phyloP scores from a whole-genome alignment of 2,329 filamentous ascomycete genomes.

The Laburnicola sp. region DNA sequence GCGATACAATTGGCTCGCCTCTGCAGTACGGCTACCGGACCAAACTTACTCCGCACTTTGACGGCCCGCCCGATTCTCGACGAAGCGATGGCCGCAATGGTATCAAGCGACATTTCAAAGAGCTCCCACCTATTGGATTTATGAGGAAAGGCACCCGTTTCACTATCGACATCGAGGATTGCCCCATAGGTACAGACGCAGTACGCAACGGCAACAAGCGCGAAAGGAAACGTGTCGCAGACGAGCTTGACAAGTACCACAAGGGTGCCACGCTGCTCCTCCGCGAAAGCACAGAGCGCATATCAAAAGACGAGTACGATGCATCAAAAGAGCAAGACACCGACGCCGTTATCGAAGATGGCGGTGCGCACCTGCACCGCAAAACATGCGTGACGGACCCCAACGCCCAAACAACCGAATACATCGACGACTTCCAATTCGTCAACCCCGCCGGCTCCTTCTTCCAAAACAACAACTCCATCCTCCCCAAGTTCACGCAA shows the following conservation, averaged over 20 bases:
- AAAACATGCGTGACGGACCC: constrained; percentile 89
- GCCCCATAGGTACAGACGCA: constrained; percentile 87
- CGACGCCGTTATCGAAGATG: constrained; percentile 57
- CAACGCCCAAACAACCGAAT: constrained; percentile 82
- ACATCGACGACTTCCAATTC: constrained; percentile 82
- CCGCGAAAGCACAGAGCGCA: constrained; percentile 78
- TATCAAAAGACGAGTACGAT: constrained; percentile 51
- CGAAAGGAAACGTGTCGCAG: constrained; percentile 75
- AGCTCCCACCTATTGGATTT: constrained; percentile 83
- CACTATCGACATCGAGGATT: constrained; percentile 95
- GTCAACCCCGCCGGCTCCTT: constrained; percentile 91
- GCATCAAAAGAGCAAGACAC: constrained; percentile 32
- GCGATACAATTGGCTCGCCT: constrained; percentile 86
- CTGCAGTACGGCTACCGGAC: constrained; percentile 93
- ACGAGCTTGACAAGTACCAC: constrained; percentile 71
- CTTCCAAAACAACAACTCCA: constrained; percentile 99
- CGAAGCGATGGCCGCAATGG: constrained; percentile 54
- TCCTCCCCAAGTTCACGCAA: constrained; percentile 80
- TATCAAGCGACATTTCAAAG: constrained; percentile 60
- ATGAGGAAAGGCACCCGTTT: constrained; percentile 78
- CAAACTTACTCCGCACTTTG: constrained; percentile 95
- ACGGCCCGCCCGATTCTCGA: constrained; percentile 65
- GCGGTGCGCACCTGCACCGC: constrained; percentile 68
- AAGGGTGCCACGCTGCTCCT: constrained; percentile 86
- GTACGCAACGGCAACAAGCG: constrained; percentile 77